These are phyloP conservation scores for Daldinia childiae DNA, from an alignment of 495 filamentous ascomycete genomes.

Conservation along the genomic window DNA sequence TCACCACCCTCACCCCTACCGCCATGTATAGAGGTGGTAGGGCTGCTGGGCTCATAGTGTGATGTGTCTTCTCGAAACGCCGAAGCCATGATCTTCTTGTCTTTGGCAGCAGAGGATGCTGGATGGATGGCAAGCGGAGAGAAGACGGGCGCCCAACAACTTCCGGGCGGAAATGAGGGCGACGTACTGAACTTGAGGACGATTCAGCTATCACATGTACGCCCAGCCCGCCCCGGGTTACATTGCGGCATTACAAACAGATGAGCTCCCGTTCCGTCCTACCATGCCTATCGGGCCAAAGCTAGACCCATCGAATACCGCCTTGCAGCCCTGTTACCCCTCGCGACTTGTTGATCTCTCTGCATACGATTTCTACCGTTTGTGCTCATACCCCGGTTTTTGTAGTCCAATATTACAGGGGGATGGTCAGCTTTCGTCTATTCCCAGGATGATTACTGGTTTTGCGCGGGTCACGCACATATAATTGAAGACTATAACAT, in stretches of 20 bases:
- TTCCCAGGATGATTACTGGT: slow-evolving; percentile 39
- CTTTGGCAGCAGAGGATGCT: slow-evolving; percentile 17
- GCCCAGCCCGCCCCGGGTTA: slow-evolving; percentile 10
- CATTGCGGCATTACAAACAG: slow-evolving; percentile 19
- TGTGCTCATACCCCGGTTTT: slow-evolving; percentile 17
- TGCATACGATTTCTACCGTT: slow-evolving; percentile 17
- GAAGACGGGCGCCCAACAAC: slow-evolving; percentile 8
- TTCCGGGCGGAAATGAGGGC: slow-evolving; percentile 13
- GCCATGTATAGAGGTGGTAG: slow-evolving; percentile 38
- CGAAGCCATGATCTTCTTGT: slow-evolving; percentile 42
- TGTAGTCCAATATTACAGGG: slow-evolving; percentile 28
- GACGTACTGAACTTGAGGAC: slow-evolving; percentile 23
- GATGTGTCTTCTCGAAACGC: slow-evolving; percentile 43
- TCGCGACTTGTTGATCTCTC: slow-evolving; percentile 25
- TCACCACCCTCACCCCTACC: slow-evolving; percentile 34
- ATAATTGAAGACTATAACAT: slow-evolving; percentile 13
- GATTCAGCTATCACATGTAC: slow-evolving; percentile 16
- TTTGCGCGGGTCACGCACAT: slow-evolving; percentile 40
- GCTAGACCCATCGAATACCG: slow-evolving; percentile 1
- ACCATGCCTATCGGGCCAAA: not conserved
- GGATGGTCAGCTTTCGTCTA: slow-evolving; percentile 33
- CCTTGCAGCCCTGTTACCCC: slow-evolving; percentile 20
- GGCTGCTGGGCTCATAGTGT: slow-evolving; percentile 39
- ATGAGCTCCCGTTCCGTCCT: slow-evolving; percentile 6
- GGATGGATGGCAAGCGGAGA: slow-evolving; percentile 16